Base-by-base conservation (phyloP, 1,284 basidiomycete genomes). In the Trichosporon faecale region DNA sequence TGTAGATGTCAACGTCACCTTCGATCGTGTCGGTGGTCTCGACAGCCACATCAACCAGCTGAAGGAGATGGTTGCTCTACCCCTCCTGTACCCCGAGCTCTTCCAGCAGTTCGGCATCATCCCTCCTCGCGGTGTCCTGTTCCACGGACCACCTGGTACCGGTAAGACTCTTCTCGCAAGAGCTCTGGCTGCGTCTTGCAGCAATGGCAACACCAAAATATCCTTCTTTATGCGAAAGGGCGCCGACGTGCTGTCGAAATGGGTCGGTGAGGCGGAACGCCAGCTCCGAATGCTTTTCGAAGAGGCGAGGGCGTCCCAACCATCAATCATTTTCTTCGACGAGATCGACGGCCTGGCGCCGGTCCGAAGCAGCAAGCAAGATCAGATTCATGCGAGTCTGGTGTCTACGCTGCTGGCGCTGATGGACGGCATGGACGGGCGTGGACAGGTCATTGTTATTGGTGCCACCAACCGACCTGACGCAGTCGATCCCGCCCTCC, bases 201-300 rank as follows among this genome's bases (percentile, higher is more conserved):
- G 93, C 64, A 90, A 90, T 0, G 90, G 93, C 64, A 95, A 94
- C 35, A 92, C 91, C 76, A 90, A 92, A 76, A 96, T 99, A 49
- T 93, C 95, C 1, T 99, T 99, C 86, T 99, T 98, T 87, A 99
- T 99, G 97, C 92, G 97, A 65, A 99, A 99, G 84, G 97, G 97
- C 49, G 97, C 97, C 25, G 97, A 99, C 82, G 95, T 93, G 76
- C 87, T 99, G 29, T 97, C 94, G 7, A 99, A 99, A 85, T 99
- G 97, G 97, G 96, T 99, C 12, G 97, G 97, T 70, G 97, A 99
- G 84, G 97, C 97, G 1, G 97, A 99, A 80, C 89, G 97, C 3
- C 97, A 99, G 82, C 87, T 99, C 6, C 89, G 97, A 0, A 87
- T 99, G 66, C 87, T 99, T 9, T 99, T 99, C 81, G 96, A 99